Base-by-base conservation (phyloP, 2,329 filamentous ascomycete genomes). In the Sporothrix variecibatus region DNA sequence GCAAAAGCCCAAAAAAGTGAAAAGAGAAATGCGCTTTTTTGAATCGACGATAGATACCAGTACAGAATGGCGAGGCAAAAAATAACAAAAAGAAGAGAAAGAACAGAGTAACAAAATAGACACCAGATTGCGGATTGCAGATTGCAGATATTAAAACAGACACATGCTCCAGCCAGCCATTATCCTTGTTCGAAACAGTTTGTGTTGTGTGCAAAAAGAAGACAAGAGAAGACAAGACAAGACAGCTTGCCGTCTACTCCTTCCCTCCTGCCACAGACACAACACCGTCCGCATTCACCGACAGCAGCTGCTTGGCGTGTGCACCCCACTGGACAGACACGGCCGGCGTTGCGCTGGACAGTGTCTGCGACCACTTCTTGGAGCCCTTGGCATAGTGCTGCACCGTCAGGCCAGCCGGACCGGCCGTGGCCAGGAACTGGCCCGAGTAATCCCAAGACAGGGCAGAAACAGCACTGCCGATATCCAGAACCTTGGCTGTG, bases 391-490 rank as follows among this genome's bases (percentile, higher is more conserved):
- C 88, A 83, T 97, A 99, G 79, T 97, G 93, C 82, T 96, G 94
- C 56, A 99, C 93, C 5, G 93, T 93, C 65, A 98, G 85, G 38
- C 94, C 94, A 62, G 92, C 90, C 3, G 92, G 87, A 7, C 95
- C 95, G 3, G 90, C 93, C 15, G 93, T 92, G 34, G 95, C 93
- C 72, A 99, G 86, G 85, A 93, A 99, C 83, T 98, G 95, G 60
- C 95, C 95, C 7, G 93, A 96, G 85, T 97, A 98, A 81, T 99
- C 96, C 95, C 95, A 99, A 68, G 88, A 87, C 76, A 98, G 87
- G 75, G 93, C 89, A 68, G 97, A 89, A n/a, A 89, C 87, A 67
- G 97, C 90, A 76, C 90, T 91, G 73, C 94, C 95, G 64, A 92
- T 91, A 77, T 98, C 94, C 56, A 99, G 86, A n/a, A 92, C 89